Conservation (phyloP, 345 rosid genomes). For the Lumnitzera littorea region DNA sequence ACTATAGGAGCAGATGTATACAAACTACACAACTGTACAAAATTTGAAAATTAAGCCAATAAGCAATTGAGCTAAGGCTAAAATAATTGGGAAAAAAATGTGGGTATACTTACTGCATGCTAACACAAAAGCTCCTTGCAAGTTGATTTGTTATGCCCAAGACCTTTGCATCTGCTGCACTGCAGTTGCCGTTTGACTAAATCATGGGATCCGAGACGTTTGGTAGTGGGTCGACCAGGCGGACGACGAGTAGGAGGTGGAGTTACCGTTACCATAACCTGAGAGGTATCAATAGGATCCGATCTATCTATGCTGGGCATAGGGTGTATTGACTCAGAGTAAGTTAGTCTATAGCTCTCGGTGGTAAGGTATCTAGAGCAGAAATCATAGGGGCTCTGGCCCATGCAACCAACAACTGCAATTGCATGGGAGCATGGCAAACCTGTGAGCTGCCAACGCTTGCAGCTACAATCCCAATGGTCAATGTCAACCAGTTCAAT, state of each 20-base stretch:
- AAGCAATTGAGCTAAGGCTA: no score
- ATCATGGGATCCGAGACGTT: constrained; percentile 51
- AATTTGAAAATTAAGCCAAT: no score
- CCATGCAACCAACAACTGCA: constrained; percentile 53
- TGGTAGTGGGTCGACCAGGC: constrained; percentile 76
- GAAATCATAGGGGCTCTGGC: constrained; percentile 54
- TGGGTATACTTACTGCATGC: constrained; percentile 20
- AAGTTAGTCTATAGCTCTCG: constrained; percentile 64
- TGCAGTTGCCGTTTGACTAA: constrained; percentile 80
- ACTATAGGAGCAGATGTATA: neutral
- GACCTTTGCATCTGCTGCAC: constrained; percentile 97
- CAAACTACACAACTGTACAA: neutral
- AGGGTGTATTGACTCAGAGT: constrained; percentile 64
- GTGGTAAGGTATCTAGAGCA: constrained; percentile 68
- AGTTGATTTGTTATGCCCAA: constrained; percentile 95
- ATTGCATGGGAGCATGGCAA: constrained; percentile 76
- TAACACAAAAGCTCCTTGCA: constrained; percentile 65
- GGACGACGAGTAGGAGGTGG: constrained; percentile 88
- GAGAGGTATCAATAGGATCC: constrained; percentile 33
- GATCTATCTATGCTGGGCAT: constrained; percentile 43
- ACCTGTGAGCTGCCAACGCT: constrained; percentile 77
- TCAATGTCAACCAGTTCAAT: constrained; percentile 63
- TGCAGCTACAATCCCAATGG: constrained; percentile 81
- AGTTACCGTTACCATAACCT: constrained; percentile 56
- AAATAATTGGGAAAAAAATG: neutral